Conservation (phyloP, 2,329 filamentous ascomycete species). For the Alternaria dauci region DNA sequence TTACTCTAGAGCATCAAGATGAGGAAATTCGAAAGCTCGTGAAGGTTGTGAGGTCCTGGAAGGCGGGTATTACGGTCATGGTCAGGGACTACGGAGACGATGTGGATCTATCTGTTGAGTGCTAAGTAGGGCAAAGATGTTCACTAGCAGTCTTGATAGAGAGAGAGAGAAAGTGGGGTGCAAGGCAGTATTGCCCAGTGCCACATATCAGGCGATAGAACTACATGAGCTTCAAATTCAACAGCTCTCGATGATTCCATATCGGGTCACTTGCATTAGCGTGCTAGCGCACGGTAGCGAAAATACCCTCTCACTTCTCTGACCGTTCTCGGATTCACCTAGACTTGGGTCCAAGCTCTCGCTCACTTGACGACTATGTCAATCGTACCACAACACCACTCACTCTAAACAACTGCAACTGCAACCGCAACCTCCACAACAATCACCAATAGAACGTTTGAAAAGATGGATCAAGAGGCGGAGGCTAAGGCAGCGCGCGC, state of each 20-base stretch:
- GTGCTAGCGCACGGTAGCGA: background rate
- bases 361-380: background rate
- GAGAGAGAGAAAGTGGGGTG: background rate
- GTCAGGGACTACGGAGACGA: too few species aligned
- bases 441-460: too few species aligned
- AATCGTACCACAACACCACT: background rate
- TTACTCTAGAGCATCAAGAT: too few species aligned
- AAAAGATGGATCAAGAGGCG: too few species aligned
- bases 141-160: background rate
- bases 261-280: background rate
- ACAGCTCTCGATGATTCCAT: background rate
- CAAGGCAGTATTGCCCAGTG: background rate
- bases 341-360: background rate
- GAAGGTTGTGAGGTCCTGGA: too few species aligned
- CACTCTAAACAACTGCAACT: too few species aligned
- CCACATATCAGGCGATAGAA: background rate
- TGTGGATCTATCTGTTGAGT: too few species aligned
- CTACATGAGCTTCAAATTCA: background rate
- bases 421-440: too few species aligned
- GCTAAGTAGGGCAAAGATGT: background rate
- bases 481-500: too few species aligned
- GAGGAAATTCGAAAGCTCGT: too few species aligned
- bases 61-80: too few species aligned
- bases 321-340: background rate
- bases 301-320: background rate